Evolutionary conservation across 129 eudicot species (phyloP), one percentile per base, ranked within the genome.

Genomic region (Logfia minima): DNA sequence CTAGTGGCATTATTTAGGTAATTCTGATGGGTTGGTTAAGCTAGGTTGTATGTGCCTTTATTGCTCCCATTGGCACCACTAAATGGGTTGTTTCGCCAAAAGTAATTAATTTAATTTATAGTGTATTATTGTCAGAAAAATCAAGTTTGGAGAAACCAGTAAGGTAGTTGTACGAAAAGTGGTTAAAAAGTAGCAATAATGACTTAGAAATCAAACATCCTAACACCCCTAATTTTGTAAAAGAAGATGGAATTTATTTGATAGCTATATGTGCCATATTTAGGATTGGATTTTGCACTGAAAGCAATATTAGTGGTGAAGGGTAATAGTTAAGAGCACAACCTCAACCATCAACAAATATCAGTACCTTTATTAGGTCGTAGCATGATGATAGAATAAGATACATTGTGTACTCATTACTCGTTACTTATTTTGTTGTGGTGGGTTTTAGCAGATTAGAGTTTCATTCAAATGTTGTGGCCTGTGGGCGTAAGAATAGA

Each of bases 31-130:
- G 4, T 23, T 67, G 66, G 18, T 34, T 77, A 67, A 48, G 78
- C 22, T 79, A 79, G 74, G 73, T 79, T 48, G 70, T 70, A 64
- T 66, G 58, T 64, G 58, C 66, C 64, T 5, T 22, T 66, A 34
- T 80, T 41, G 45, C 51, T 70, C 58, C 19, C 55, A 31, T 29
- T 78, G 35, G 45, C 29, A 65, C 43, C 79, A 23, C 31, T 35
- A 16, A 76, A 37, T 3, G 68, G 26, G 43, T 19, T 68, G 61
- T 77, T 68, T 53, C 56, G 45, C 14, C 19, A 52, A 18, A 3
- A 11, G 19, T 29, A 31, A 43, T 21, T 19, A 9, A 0, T 31
- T 2, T 14, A 16, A 24, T 23, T 68, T 72, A 31, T 7, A 55
- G 31, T 4, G n/a, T 32, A 31, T 37, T 58, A 24, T 18, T 45